Conservation (phyloP, 352 stramenopile genomes). For the Globisporangium okanoganense region DNA sequence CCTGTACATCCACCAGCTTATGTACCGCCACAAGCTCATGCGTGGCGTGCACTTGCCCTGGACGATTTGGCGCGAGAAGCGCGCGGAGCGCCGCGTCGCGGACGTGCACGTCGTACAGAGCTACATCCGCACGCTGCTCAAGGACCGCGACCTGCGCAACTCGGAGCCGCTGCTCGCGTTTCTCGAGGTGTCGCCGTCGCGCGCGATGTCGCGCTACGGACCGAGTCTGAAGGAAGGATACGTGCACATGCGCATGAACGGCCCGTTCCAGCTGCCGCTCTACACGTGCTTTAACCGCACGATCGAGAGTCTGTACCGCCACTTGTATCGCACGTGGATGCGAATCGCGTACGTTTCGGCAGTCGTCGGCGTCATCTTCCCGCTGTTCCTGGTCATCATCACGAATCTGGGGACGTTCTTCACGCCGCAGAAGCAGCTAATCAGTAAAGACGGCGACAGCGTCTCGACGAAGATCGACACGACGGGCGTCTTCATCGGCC, state of each 20-base stretch:
- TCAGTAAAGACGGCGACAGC: constrained; percentile 34
- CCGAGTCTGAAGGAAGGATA: constrained; percentile 85
- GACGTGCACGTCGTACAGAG: constrained; percentile 74
- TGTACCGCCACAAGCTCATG: constrained; percentile 45
- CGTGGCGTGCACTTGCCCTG: constrained; percentile 53
- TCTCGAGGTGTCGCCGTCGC: constrained; percentile 74
- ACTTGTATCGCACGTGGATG: constrained; percentile 86
- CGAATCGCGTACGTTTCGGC: constrained; percentile 78
- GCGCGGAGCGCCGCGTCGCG: constrained; percentile 54
- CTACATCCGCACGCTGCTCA: constrained; percentile 65
- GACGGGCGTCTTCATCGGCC: constrained; percentile 47
- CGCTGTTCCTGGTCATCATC: constrained; percentile 65
- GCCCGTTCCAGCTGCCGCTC: constrained; percentile 78
- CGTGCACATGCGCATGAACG: constrained; percentile 88
- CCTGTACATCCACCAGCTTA: constrained; percentile 44
- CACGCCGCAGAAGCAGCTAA: constrained; percentile 50
- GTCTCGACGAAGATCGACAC: constrained; percentile 50
- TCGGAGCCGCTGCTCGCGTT: constrained; percentile 78
- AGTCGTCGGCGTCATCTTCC: constrained; percentile 82
- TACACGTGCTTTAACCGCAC: constrained; percentile 84
- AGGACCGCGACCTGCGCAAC: constrained; percentile 62
- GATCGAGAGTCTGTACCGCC: constrained; percentile 77
- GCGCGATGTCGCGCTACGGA: constrained; percentile 67
- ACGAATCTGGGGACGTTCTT: constrained; percentile 71
- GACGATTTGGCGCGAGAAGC: constrained; percentile 83